Base-by-base conservation (phyloP, 768 basidiomycete genomes). In the Boletus rubroflammeus region DNA sequence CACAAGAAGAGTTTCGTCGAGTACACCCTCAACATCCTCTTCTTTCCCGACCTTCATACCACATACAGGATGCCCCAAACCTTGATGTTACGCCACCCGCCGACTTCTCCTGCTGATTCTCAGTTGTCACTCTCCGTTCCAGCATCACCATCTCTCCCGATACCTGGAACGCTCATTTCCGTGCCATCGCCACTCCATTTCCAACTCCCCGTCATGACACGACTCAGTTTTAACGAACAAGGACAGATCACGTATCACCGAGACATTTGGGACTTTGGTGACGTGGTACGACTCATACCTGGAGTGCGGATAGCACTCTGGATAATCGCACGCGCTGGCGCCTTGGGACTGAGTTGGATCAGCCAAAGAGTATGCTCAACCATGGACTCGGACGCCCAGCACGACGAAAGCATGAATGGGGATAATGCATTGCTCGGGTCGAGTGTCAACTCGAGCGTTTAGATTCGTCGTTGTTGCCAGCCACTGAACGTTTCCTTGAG, bases 191-290 rank as follows among this genome's bases (percentile, higher is more conserved):
- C 89, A 1, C 70, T 92, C n/a, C 86, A 90, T 65, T 75, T 90
- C 61, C 78, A 81, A 62, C 78, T 93, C 6, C 86, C 79, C 44
- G 80, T 91, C 46, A 77, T 87, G 53, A 87, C 88, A 5, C 80
- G 84, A 28, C 78, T 92, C 34, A 78, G 81, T 31, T 90, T 93
- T 70, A 91, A 91, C 69, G 90, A 91, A 61, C 84, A 85, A 63
- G 88, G 86, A n/a, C 81, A 79, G 55, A 84, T 93, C 57, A 85
- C 87, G 5, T 80, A 84, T 61, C 90, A 93, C 66, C 80, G 88
- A 28, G 90, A 92, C 63, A 76, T 88, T 36, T 91, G 87, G 88
- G 88, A 92, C 60, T 75, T 89, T 40, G 82, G 85, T 66, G 90
- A 93, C 65, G 74, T 92, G 54, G 75, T 90, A 62, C 83, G 84